These are phyloP conservation scores for Picea abies DNA, from an alignment of 83 land plant species.

Conservation along the genomic window DNA sequence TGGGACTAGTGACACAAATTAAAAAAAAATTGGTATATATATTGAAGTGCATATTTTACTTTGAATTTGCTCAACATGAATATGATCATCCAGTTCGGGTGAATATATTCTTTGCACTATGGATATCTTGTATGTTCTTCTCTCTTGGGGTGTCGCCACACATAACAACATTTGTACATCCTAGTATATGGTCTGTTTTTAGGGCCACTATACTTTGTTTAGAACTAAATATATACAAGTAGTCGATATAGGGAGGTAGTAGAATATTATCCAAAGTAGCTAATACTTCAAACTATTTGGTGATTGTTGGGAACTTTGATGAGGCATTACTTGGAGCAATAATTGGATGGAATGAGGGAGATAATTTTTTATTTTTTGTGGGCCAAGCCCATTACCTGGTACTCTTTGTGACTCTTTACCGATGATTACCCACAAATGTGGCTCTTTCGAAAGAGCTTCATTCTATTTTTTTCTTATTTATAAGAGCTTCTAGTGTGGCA, in stretches of 20 bases:
- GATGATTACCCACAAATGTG: slow-evolving; percentile 85
- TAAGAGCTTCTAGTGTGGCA: slow-evolving; percentile 87
- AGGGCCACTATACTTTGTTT: slow-evolving; percentile 74
- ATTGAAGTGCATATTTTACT: slow-evolving; percentile 77
- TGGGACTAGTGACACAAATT: slow-evolving; percentile 40
- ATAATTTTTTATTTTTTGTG: slow-evolving; percentile 79
- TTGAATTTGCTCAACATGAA: slow-evolving; percentile 89
- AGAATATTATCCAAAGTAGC: too few relatives aligned
- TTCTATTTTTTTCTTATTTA: slow-evolving; percentile 89
- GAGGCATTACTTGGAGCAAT: slow-evolving; percentile 68
- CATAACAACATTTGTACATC: slow-evolving; percentile 11
- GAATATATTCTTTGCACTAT: slow-evolving; percentile 70
- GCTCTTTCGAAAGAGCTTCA: slow-evolving; percentile 85
- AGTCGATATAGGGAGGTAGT: slow-evolving; percentile 88
- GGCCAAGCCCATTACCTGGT: slow-evolving; percentile 89
- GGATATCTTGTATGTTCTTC: too few relatives aligned
- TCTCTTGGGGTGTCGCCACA: too few relatives aligned
- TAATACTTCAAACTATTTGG: too few relatives aligned
- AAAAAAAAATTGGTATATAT: slow-evolving; percentile 43
- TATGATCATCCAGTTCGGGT: slow-evolving; percentile 85
- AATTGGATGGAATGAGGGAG: slow-evolving; percentile 87
- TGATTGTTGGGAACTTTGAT: slow-evolving; percentile 70
- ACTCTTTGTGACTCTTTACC: slow-evolving; percentile 86
- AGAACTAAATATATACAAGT: slow-evolving; percentile 89
- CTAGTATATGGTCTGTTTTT: slow-evolving; percentile 62